Conservation (phyloP, 2,329 filamentous ascomycete genomes). For the Metarhizium guizhouense region DNA sequence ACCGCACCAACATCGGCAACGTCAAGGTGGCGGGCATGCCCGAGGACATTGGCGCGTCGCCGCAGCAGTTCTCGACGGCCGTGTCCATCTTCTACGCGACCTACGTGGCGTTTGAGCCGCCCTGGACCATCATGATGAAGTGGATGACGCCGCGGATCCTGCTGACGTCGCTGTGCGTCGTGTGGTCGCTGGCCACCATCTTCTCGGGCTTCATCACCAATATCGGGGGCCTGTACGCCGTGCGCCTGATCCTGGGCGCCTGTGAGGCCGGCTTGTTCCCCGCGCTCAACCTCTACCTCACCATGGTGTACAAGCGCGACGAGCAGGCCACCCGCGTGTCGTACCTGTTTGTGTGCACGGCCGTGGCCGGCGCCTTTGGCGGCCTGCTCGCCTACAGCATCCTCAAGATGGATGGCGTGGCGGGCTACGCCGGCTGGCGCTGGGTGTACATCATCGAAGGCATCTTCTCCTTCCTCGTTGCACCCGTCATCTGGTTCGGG, state of each 20-base stretch:
- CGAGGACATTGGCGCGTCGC: conserved; percentile 16
- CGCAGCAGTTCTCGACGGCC: conserved; percentile 22
- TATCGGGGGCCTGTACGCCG: conserved; percentile 13
- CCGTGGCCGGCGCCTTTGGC: too few relatives aligned
- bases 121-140: conserved; percentile 23
- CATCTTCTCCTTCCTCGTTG: conserved; percentile 31
- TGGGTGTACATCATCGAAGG: conserved; percentile 9
- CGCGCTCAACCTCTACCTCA: too few relatives aligned
- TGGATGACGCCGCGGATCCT: conserved; percentile 22
- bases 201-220: conserved; percentile 21
- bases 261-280: too few relatives aligned
- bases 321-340: too few relatives aligned
- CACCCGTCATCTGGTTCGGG: conserved; percentile 33
- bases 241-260: too few relatives aligned
- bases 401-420: conserved; percentile 29
- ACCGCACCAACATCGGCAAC: too few relatives aligned
- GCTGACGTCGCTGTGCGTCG: conserved; percentile 16
- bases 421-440: too few relatives aligned
- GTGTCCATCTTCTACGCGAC: conserved; percentile 24
- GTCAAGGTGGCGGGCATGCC: too few relatives aligned
- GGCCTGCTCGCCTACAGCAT: conserved; percentile 31
- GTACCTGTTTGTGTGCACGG: too few relatives aligned
- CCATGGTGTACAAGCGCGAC: too few relatives aligned
- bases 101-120: conserved; percentile 21
- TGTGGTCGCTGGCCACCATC: conserved; percentile 19